phyloP scores from a whole-genome alignment of 108 stramenopile species.

The Mediolabrus comicus region DNA sequence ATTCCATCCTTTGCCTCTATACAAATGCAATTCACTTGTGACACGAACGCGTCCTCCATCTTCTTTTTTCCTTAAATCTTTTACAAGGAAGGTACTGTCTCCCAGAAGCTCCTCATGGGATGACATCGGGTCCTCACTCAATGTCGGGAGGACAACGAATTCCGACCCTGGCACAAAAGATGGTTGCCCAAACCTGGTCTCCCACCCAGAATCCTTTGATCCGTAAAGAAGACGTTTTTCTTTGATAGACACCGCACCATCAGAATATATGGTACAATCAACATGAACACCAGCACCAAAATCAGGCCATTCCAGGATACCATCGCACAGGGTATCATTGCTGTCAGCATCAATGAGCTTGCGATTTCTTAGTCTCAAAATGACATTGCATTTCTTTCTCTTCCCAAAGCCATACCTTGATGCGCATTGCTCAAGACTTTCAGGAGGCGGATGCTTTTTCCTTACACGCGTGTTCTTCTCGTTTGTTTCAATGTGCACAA shows the following conservation, averaged over 20 bases:
- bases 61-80: conserved; percentile 54
- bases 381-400: conserved; percentile 51
- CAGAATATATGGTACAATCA: conserved; percentile 45
- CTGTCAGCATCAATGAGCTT: conserved; percentile 1
- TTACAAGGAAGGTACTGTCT: conserved; percentile 50
- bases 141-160: conserved; percentile 51
- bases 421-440: conserved; percentile 79
- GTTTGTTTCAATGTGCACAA: conserved; percentile 82
- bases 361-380: conserved; percentile 51
- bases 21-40: conserved; percentile 62
- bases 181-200: conserved; percentile 81
- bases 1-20: conserved; percentile 37
- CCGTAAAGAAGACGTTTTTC: conserved; percentile 75
- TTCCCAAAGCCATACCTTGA: conserved; percentile 82
- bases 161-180: conserved; percentile 72
- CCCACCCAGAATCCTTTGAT: conserved; percentile 85
- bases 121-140: conserved; percentile 30
- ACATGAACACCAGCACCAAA: conserved; percentile 79
- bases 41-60: conserved; percentile 54
- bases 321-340: conserved; percentile 37
- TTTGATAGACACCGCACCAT: conserved; percentile 63
- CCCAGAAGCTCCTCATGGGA: conserved; percentile 71
- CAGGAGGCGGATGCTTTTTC: conserved; percentile 73
- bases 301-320: conserved; percentile 86
- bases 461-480: conserved; percentile 68